Evolutionary conservation across 805 yeast genomes (phyloP).

Genomic region (Wickerhamomyces queroliae): DNA sequence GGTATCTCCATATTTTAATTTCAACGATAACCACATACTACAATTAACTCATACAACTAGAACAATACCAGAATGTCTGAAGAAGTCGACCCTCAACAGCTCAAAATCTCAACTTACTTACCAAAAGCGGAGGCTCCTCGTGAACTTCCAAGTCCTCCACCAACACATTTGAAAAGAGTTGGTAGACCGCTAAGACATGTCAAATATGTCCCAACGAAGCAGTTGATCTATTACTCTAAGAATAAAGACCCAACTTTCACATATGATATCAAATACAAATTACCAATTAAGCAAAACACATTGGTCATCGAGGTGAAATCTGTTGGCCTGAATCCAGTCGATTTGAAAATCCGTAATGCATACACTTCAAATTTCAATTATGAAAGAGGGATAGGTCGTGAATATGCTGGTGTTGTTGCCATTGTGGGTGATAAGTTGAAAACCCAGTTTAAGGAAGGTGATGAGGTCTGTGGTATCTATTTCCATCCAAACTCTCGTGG

Average conservation of each 20-base stretch:
- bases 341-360: slow-evolving; percentile 52
- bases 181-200: slow-evolving; percentile 47
- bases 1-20: too few relatives aligned
- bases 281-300: slow-evolving; percentile 41
- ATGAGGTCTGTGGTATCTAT: slow-evolving; percentile 57
- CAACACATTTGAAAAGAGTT: slow-evolving; percentile 26
- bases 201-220: slow-evolving; percentile 43
- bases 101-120: not conserved
- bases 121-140: slow-evolving; percentile 10
- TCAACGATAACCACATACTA: too few relatives aligned
- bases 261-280: slow-evolving; percentile 44
- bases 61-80: not conserved
- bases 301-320: slow-evolving; percentile 54
- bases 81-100: not conserved
- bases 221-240: slow-evolving; percentile 34
- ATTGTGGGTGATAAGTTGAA: slow-evolving; percentile 45
- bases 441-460: slow-evolving; percentile 45
- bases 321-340: slow-evolving; percentile 62
- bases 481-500: slow-evolving; percentile 52
- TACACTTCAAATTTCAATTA: slow-evolving; percentile 45
- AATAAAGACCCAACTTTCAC: slow-evolving; percentile 35
- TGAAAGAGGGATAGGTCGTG: slow-evolving; percentile 65
- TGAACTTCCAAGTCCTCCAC: slow-evolving; percentile 6
- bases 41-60: not conserved
- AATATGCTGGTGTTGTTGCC: slow-evolving; percentile 55